A percentile compares a stretch with the other conserved stretches of the same genome.
Evolutionary conservation across 176 grass and related monocot genomes (phyloP).

Genomic region (Zea luxurians): DNA sequence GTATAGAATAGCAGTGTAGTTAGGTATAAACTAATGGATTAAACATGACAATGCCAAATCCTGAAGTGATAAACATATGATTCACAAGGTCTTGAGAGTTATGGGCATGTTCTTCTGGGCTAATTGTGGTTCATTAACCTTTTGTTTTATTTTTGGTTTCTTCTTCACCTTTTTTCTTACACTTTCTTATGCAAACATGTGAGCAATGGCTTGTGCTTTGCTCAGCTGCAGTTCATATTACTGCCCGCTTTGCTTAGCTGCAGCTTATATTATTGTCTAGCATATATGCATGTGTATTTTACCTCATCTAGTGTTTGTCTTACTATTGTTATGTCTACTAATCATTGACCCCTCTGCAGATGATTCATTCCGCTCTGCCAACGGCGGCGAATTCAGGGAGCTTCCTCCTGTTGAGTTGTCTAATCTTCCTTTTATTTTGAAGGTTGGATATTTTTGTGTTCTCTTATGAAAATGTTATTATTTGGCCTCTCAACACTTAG

Average conservation of each 20-base stretch:
- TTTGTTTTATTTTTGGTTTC: background rate
- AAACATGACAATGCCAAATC: background rate
- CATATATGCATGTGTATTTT: slow-evolving; percentile 13
- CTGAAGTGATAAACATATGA: background rate
- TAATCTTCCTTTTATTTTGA: slow-evolving; percentile 89
- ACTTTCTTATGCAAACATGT: slow-evolving; percentile 8
- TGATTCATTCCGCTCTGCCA: slow-evolving; percentile 68
- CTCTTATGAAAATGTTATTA: slow-evolving; percentile 32
- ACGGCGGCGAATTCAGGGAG: slow-evolving; percentile 80
- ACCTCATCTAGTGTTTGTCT: background rate
- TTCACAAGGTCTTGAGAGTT: background rate
- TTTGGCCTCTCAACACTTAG: background rate
- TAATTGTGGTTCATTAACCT: background rate
- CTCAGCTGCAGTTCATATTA: slow-evolving; percentile 6
- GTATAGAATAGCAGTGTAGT: background rate
- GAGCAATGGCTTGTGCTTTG: background rate
- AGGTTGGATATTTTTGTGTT: slow-evolving; percentile 48
- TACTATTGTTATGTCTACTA: slow-evolving; percentile 11
- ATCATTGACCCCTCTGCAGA: slow-evolving; percentile 49
- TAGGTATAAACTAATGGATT: background rate
- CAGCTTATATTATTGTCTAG: slow-evolving; percentile 15
- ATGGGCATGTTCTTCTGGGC: background rate
- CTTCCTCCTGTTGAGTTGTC: slow-evolving; percentile 86
- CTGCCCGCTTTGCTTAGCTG: background rate
- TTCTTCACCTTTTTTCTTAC: background rate